Conservation (phyloP, 345 rosid species). For the Eucalyptus shirleyi region DNA sequence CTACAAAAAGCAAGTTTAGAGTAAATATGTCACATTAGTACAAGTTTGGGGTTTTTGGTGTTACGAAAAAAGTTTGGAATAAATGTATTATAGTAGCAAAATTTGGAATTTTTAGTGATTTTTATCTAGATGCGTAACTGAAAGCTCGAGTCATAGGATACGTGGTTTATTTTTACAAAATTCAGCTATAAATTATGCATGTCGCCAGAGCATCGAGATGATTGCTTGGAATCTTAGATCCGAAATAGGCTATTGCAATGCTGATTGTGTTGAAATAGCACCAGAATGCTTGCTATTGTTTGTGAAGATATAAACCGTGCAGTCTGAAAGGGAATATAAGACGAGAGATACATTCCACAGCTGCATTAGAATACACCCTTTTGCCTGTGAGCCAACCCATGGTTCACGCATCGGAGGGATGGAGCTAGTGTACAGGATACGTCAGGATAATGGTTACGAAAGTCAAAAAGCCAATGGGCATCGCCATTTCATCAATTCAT, state of each 20-base stretch:
- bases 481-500: neutral
- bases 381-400: neutral
- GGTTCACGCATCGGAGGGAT: neutral
- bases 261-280: neutral
- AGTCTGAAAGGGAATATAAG: neutral
- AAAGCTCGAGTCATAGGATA: neutral
- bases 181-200: neutral
- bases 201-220: neutral
- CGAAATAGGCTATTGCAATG: neutral
- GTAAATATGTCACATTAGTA: no score
- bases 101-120: no score
- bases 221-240: neutral
- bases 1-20: no score
- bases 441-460: neutral
- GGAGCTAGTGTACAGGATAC: neutral
- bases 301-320: neutral
- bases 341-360: neutral
- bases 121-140: neutral
- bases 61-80: no score
- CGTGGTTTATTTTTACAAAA: neutral
- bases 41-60: fast-evolving
- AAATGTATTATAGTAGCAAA: no score
- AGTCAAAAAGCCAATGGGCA: neutral
- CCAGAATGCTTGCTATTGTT: neutral
- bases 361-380: neutral